phyloP scores from a whole-genome alignment of 176 grass and related monocot genomes.

The Carex pumila region DNA sequence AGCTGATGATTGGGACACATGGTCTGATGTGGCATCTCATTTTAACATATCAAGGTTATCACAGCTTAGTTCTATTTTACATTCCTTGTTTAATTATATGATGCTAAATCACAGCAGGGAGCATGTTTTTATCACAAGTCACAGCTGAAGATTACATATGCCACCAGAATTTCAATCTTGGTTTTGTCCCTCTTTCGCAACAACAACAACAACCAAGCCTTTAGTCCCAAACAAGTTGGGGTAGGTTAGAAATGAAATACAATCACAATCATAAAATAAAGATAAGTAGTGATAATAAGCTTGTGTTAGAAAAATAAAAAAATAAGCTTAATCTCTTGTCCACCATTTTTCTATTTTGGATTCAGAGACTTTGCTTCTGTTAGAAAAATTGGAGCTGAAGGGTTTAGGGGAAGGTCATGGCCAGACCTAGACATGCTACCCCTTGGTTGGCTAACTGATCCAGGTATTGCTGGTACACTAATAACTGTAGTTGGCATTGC shows the following conservation, averaged over 20 bases:
- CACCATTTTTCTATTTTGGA: conserved; percentile 16
- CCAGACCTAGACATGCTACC: conserved; percentile 97
- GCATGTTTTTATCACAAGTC: not conserved
- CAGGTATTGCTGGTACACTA: conserved; percentile 29
- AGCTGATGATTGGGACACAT: conserved; percentile 85
- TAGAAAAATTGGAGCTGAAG: conserved; percentile 61
- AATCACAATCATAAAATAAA: too few relatives aligned
- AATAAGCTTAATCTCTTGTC: not conserved
- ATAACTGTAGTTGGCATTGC: not conserved
- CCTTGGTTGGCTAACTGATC: conserved; percentile 79
- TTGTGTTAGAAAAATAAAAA: not conserved
- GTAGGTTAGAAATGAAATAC: too few relatives aligned
- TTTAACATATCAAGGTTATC: conserved; percentile 67
- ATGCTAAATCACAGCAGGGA: not conserved
- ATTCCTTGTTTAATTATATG: conserved; percentile 7
- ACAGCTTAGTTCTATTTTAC: conserved; percentile 3
- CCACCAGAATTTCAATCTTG: not conserved
- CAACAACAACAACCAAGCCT: not conserved
- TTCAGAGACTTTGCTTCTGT: conserved; percentile 59
- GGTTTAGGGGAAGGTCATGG: conserved; percentile 77
- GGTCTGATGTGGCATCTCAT: conserved; percentile 72
- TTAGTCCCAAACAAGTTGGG: too few relatives aligned
- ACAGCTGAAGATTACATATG: not conserved
- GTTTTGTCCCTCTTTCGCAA: conserved; percentile 3
- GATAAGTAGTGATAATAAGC: too few relatives aligned